Evolutionary conservation across 139 green algal genomes (phyloP).

Genomic region (Auxenochlorella pyrenoidosa): DNA sequence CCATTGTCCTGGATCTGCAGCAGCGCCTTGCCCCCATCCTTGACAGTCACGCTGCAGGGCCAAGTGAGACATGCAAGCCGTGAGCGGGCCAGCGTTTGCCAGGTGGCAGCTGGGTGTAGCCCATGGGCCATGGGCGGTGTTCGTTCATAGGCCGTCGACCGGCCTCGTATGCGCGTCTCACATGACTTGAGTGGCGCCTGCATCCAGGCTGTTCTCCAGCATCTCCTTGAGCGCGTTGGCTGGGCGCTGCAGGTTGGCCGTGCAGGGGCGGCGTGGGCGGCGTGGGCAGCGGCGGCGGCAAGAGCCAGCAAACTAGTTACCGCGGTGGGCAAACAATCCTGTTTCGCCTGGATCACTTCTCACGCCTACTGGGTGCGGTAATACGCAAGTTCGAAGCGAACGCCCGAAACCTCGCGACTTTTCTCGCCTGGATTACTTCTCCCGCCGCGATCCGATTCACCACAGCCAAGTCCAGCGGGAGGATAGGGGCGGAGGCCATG

Average conservation of each 20-base stretch:
- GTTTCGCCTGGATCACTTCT: no score
- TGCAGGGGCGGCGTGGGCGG: neutral
- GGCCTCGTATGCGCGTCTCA: neutral
- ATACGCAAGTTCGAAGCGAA: no score
- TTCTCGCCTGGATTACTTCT: constrained; percentile 86
- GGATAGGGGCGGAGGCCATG: constrained; percentile 26
- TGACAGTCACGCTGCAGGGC: constrained; percentile 71
- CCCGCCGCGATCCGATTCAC: constrained; percentile 97
- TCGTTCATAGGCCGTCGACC: no score
- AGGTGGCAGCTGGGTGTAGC: no score
- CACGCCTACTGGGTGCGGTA: no score
- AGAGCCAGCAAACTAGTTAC: no score
- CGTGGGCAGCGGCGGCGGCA: no score
- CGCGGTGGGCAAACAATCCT: no score
- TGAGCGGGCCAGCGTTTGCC: no score
- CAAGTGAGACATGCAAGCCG: constrained; percentile 46
- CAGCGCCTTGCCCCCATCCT: constrained; percentile 93
- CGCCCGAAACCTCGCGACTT: no score
- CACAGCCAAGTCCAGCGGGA: constrained; percentile 75
- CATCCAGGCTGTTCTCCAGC: constrained; percentile 98
- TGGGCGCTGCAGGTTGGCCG: constrained; percentile 67
- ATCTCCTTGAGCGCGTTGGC: constrained; percentile 95
- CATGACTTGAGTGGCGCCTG: constrained; percentile 56
- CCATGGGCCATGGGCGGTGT: no score
- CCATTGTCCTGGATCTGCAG: constrained; percentile 97